Conservation (phyloP, 1,139 yeast species). For the Yamadazyma spencermartinsiae region DNA sequence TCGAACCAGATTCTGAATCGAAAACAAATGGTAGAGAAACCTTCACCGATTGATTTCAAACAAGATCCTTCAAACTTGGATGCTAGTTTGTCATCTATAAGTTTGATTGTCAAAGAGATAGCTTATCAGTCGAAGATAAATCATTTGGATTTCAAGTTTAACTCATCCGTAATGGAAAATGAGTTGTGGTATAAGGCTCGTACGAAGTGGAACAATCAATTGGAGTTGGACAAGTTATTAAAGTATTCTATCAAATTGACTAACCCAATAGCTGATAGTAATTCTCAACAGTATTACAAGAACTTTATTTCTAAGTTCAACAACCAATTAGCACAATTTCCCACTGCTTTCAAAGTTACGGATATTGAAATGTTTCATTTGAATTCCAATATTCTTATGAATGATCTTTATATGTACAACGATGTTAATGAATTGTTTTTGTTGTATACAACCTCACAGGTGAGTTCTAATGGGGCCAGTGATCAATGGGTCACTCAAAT, state of each 20-base stretch:
- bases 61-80: conserved; percentile 23
- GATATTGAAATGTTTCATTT: conserved; percentile 18
- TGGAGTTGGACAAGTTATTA: conserved; percentile 32
- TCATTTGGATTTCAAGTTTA: conserved; percentile 21
- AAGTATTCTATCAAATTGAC: conserved; percentile 30
- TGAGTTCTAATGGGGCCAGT: conserved; percentile 10
- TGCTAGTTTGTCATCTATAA: conserved; percentile 56
- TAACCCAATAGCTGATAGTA: conserved; percentile 5
- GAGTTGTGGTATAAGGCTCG: conserved; percentile 1
- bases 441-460: neutral
- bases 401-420: conserved; percentile 9
- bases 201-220: conserved; percentile 36
- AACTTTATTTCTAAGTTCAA: conserved; percentile 12
- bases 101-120: conserved; percentile 63
- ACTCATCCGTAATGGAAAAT: conserved; percentile 9
- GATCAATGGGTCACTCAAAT: conserved; percentile 12
- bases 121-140: conserved; percentile 49
- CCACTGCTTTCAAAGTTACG: conserved; percentile 32
- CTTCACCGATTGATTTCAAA: conserved; percentile 50
- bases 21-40: conserved; percentile 38
- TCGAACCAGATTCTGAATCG: conserved; percentile 63
- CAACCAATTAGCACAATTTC: conserved; percentile 16
- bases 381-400: conserved; percentile 8
- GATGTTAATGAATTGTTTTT: conserved; percentile 11
- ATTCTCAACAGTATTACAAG: conserved; percentile 18